phyloP scores from a whole-genome alignment of 164 flowering plant genomes.

The Piper longum region DNA sequence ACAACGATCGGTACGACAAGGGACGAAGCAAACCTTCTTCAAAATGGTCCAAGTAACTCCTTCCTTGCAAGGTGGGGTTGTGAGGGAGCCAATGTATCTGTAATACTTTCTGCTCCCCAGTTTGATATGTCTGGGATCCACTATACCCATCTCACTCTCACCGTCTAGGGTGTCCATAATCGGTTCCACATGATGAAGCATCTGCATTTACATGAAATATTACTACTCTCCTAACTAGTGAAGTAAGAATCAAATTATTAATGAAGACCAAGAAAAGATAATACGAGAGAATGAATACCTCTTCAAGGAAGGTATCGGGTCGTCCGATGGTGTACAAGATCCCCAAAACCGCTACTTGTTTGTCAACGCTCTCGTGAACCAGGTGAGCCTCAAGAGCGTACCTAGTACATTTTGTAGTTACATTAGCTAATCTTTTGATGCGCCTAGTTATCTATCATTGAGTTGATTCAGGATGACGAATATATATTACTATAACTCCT shows the following conservation, averaged over 20 bases:
- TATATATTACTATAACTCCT: too few relatives aligned
- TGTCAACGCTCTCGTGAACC: conserved; percentile 33
- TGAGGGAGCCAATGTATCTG: conserved; percentile 21
- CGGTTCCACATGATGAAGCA: neutral
- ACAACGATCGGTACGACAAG: too few relatives aligned
- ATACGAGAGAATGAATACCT: conserved; percentile 16
- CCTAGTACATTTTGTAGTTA: neutral
- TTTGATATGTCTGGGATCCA: conserved; percentile 9
- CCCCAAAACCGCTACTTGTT: conserved; percentile 35
- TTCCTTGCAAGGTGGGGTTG: conserved; percentile 20
- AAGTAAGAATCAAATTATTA: too few relatives aligned
- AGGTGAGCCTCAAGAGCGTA: conserved; percentile 37
- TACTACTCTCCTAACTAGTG: too few relatives aligned
- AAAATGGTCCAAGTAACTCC: conserved; percentile 18
- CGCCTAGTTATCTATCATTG: neutral
- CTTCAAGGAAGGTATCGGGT: conserved; percentile 33
- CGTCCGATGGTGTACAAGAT: conserved; percentile 38
- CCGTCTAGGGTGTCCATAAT: neutral
- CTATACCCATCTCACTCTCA: conserved; percentile 4
- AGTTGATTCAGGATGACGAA: too few relatives aligned
- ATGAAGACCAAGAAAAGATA: neutral
- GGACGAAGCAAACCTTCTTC: conserved; percentile 6
- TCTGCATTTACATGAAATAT: conserved; percentile 1
- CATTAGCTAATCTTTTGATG: neutral
- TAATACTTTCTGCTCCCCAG: conserved; percentile 11